phyloP scores from a whole-genome alignment of 2,329 filamentous ascomycete genomes.

The Helotiales sp. region DNA sequence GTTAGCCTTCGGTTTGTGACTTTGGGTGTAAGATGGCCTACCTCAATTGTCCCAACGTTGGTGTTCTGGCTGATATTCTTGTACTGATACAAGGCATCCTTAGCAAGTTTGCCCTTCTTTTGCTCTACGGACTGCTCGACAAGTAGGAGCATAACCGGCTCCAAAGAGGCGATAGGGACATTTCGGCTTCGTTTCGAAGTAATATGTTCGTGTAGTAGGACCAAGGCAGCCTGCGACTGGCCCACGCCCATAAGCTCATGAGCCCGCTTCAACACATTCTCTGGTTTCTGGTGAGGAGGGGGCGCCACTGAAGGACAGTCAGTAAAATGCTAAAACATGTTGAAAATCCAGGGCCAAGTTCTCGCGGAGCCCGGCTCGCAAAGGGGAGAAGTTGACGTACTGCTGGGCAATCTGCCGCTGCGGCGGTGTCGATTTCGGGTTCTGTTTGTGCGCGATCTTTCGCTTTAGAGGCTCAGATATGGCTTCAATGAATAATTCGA shows the following conservation, averaged over 20 bases:
- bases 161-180: constrained; percentile 91
- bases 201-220: constrained; percentile 97
- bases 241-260: constrained; percentile 98
- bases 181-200: constrained; percentile 97
- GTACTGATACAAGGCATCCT: constrained; percentile 99
- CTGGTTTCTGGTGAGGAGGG: constrained; percentile 91
- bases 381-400: neutral
- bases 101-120: constrained; percentile 96
- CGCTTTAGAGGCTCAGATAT: no score
- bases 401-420: constrained; percentile 20
- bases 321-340: no score
- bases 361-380: no score
- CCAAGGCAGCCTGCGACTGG: constrained; percentile 88
- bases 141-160: constrained; percentile 97
- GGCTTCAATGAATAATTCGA: no score
- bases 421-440: constrained; percentile 4
- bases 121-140: constrained; percentile 96
- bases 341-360: no score
- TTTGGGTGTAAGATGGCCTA: constrained; percentile 39
- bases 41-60: constrained; percentile 96
- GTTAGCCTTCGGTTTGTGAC: constrained; percentile 13
- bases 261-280: constrained; percentile 98
- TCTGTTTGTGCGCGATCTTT: no score
- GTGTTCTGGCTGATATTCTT: constrained; percentile 99
- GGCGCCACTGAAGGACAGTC: constrained; percentile 71